Base-by-base conservation (phyloP, 2,329 filamentous ascomycete genomes). In the Cladophialophora chaetospira region DNA sequence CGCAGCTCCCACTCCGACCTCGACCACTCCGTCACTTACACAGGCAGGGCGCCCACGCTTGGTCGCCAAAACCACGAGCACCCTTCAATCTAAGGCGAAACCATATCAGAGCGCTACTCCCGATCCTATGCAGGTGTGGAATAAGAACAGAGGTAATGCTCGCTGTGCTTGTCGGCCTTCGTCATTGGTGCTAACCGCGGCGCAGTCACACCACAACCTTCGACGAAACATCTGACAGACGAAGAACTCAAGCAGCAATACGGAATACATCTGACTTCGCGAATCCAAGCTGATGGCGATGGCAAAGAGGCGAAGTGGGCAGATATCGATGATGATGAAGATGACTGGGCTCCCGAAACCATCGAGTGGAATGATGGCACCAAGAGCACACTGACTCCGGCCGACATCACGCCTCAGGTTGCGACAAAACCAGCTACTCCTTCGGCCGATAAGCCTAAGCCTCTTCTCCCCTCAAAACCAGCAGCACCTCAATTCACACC, bases 361-460 rank as follows among this genome's bases (percentile, higher is more conserved):
- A 84, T 87, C 45, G 82, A 86, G 65, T 87, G 84, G 84, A 86
- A 84, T 72, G 84, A 87, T 69, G 84, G 84, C 46, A 87, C 84
- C 5, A 87, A 87, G 66, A 85, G 83, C 35, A 83, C 78, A 25
- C 75, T 85, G 35, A 78, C 80, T 33, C 76, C 80, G 23, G 73
- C 71, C 33, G 67, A 70, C 31, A 55, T 61, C 28, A 55, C 62
- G 23, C 60, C 64, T 19, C 54, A 58, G n/a, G 46, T 57, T 21
- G 56, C 57, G 21, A 61, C 63, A 43, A 63, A 67, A 36, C 59
- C 64, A 33, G 53, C 57, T 25, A 53, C 60, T 4, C 54, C 65
- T 53, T 63, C 61, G 8, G 50, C 46, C 13, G 53, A 57, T 28
- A 65, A 65, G 36, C 54, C 42, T 68, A 74, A 51, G 50, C 67